phyloP scores from a whole-genome alignment of 768 basidiomycete species.

The Boletus eberwhitei region DNA sequence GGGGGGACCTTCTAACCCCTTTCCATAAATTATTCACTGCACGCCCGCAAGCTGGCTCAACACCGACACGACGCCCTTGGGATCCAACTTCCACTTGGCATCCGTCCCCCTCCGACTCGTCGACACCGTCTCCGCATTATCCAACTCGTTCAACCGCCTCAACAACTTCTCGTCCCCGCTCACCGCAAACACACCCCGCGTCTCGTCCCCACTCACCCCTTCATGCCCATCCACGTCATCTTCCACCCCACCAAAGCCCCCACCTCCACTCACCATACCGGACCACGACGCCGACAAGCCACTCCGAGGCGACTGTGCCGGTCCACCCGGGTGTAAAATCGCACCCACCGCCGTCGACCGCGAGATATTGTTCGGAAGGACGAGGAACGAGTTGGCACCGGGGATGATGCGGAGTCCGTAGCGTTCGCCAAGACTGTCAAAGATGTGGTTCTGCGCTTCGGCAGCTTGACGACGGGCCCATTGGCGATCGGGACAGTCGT shows the following conservation, averaged over 20 bases:
- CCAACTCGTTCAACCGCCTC: constrained; percentile 70
- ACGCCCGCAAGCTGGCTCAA: constrained; percentile 22
- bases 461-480: constrained; percentile 88
- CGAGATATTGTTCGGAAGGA: constrained; percentile 79
- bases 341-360: constrained; percentile 80
- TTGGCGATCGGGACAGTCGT: constrained; percentile 56
- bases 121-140: constrained; percentile 66
- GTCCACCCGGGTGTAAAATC: constrained; percentile 66
- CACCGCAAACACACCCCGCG: constrained; percentile 61
- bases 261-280: constrained; percentile 27
- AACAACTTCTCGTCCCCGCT: constrained; percentile 78
- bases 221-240: constrained; percentile 16
- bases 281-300: constrained; percentile 34
- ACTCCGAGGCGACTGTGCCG: constrained; percentile 34
- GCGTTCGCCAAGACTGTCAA: constrained; percentile 81
- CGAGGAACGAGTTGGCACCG: constrained; percentile 73
- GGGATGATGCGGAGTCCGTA: constrained; percentile 84
- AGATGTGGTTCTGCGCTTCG: constrained; percentile 90
- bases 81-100: constrained; percentile 62
- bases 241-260: background rate
- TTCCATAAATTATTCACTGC: background rate
- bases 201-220: constrained; percentile 36
- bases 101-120: constrained; percentile 75
- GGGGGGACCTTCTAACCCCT: background rate
- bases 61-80: constrained; percentile 34